These are phyloP conservation scores for Lachancea cidri DNA, from an alignment of 805 yeast species.

Conservation along the genomic window DNA sequence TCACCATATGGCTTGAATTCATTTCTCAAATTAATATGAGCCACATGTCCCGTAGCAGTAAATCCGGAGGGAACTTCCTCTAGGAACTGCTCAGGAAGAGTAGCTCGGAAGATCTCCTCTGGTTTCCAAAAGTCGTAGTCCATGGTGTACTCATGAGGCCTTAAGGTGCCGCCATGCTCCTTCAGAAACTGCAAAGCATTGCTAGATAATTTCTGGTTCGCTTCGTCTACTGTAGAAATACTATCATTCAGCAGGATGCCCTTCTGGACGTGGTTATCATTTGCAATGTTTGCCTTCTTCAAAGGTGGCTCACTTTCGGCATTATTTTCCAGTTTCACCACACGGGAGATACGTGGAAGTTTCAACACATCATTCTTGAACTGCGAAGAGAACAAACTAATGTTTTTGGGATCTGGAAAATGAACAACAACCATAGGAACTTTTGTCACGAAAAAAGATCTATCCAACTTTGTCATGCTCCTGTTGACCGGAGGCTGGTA, in stretches of 20 bases:
- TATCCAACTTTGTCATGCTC: conserved; percentile 61
- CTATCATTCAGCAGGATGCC: conserved; percentile 56
- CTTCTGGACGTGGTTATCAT: conserved; percentile 29
- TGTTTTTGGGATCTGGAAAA: conserved; percentile 59
- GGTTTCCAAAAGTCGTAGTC: conserved; percentile 82
- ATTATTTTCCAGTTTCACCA: conserved; percentile 40
- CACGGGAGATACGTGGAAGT: conserved; percentile 65
- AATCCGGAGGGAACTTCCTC: conserved; percentile 86
- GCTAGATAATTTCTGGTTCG: conserved; percentile 36
- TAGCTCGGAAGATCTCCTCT: conserved; percentile 76
- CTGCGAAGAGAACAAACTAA: conserved; percentile 57
- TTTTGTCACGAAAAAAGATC: conserved; percentile 52
- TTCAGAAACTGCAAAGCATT: conserved; percentile 43
- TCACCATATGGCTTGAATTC: conserved; percentile 78
- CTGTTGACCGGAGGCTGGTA: conserved; percentile 63
- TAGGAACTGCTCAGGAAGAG: conserved; percentile 61
- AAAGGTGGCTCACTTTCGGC: conserved; percentile 13
- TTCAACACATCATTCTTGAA: conserved; percentile 58
- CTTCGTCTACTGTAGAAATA: conserved; percentile 37
- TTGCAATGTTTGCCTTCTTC: conserved; percentile 17
- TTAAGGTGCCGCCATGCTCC: conserved; percentile 42
- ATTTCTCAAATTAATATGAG: conserved; percentile 80
- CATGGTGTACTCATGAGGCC: conserved; percentile 50
- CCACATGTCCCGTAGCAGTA: conserved; percentile 91
- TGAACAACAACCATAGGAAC: conserved; percentile 61